Conservation (phyloP, 805 yeast genomes). For the Starmerella cellae region DNA sequence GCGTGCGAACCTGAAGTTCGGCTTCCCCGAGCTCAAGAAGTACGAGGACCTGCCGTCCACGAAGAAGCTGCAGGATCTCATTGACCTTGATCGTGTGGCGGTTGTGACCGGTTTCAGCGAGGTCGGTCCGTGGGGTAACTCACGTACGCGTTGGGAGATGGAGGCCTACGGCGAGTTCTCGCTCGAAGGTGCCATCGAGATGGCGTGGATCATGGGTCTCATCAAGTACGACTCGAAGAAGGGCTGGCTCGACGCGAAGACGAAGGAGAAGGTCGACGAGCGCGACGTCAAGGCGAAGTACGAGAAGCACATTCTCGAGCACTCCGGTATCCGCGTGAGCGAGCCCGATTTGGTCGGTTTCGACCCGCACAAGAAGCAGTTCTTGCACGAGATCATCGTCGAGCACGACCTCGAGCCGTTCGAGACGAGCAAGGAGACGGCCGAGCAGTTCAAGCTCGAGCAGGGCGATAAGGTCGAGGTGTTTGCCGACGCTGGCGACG, state of each 20-base stretch:
- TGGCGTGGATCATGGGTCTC: slow-evolving; percentile 99
- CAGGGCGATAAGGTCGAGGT: slow-evolving; percentile 91
- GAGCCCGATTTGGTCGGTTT: slow-evolving; percentile 96
- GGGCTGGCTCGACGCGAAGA: slow-evolving; percentile 97
- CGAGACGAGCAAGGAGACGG: slow-evolving; percentile 89
- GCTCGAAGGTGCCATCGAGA: slow-evolving; percentile 93
- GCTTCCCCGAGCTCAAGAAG: slow-evolving; percentile 78
- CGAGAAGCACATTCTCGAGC: slow-evolving; percentile 77
- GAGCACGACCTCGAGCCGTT: slow-evolving; percentile 95
- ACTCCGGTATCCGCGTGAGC: slow-evolving; percentile 90
- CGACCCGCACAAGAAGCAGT: slow-evolving; percentile 83
- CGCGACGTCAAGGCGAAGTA: slow-evolving; percentile 84
- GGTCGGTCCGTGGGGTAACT: slow-evolving; percentile 99
- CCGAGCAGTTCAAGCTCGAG: slow-evolving; percentile 82
- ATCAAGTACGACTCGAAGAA: slow-evolving; percentile 93
- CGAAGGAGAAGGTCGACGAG: slow-evolving; percentile 86
- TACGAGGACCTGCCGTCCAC: slow-evolving; percentile 45
- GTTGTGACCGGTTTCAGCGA: slow-evolving; percentile 98
- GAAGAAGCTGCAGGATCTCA: slow-evolving; percentile 68
- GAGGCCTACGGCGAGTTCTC: slow-evolving; percentile 91
- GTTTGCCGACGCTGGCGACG: slow-evolving; percentile 67
- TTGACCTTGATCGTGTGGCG: slow-evolving; percentile 80
- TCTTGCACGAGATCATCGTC: slow-evolving; percentile 89
- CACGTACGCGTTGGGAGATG: slow-evolving; percentile 99
- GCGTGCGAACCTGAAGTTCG: slow-evolving; percentile 86